A percentile compares a stretch with the other conserved stretches of the same genome.
phyloP scores from a whole-genome alignment of 805 yeast genomes.

The Metschnikowia henanensis region DNA sequence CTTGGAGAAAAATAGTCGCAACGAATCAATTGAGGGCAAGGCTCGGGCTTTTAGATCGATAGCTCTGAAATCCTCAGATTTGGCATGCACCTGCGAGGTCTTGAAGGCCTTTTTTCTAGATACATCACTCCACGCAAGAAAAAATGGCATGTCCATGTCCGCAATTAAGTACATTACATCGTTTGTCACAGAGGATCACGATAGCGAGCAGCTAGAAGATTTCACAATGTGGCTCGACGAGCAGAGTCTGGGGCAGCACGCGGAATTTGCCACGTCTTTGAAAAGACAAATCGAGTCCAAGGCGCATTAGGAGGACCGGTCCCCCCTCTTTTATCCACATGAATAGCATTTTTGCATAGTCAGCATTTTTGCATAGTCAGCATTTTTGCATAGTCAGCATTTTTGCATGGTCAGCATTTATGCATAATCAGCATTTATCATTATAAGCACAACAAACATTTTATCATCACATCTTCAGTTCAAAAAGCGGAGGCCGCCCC shows the following conservation, averaged over 20 bases:
- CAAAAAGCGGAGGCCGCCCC: slow-evolving; percentile 8
- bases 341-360: too few relatives aligned
- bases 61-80: background rate
- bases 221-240: slow-evolving; percentile 15
- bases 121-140: background rate
- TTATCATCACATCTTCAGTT: too few relatives aligned
- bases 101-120: slow-evolving; percentile 18
- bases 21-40: too few relatives aligned
- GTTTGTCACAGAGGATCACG: slow-evolving; percentile 6
- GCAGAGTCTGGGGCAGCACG: background rate
- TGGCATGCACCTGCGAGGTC: slow-evolving; percentile 4
- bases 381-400: too few relatives aligned
- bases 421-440: too few relatives aligned
- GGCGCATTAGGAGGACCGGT: background rate
- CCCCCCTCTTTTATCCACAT: too few relatives aligned
- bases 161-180: slow-evolving; percentile 8
- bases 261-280: background rate
- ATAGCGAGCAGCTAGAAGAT: slow-evolving; percentile 4
- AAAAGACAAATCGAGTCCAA: background rate
- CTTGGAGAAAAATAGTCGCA: background rate
- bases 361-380: too few relatives aligned
- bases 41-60: slow-evolving; percentile 1
- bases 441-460: too few relatives aligned
- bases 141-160: background rate
- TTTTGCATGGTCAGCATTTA: too few relatives aligned